Percentiles rank a stretch among this genome's conserved stretches.
Conservation (phyloP, 495 filamentous ascomycete genomes). For the Hypoxylon crocopeplum region DNA sequence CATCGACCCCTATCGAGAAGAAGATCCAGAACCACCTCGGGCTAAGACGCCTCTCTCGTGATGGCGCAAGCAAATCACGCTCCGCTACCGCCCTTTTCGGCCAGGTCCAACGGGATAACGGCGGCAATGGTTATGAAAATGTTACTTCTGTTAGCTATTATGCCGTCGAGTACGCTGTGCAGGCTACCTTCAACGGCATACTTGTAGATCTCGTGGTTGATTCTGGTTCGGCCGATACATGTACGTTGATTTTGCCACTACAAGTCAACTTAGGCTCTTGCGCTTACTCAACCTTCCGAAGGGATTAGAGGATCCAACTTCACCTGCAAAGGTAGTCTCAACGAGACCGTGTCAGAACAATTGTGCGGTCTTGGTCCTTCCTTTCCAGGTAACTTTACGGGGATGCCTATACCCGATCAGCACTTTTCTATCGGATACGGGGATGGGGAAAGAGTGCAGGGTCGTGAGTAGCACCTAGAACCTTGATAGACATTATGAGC, state of each 20-base stretch:
- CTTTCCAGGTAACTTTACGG: conserved; percentile 47
- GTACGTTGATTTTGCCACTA: conserved; percentile 27
- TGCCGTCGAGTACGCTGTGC: conserved; percentile 49
- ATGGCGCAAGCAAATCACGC: neutral
- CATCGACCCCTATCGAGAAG: neutral
- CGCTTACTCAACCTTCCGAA: neutral
- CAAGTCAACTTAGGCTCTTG: conserved; percentile 22
- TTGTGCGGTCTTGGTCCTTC: conserved; percentile 55
- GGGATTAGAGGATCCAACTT: conserved; percentile 17
- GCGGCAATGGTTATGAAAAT: conserved; percentile 43
- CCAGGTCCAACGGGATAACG: conserved; percentile 15
- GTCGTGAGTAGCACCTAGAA: conserved; percentile 9
- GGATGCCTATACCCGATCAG: conserved; percentile 46
- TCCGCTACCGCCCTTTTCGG: conserved; percentile 10
- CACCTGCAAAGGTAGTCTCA: conserved; percentile 3
- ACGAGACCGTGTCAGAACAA: conserved; percentile 31
- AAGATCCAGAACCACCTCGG: conserved; percentile 17
- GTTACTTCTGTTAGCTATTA: conserved; percentile 45
- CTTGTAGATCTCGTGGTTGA: conserved; percentile 58
- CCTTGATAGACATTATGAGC: neutral
- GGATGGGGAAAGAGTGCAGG: conserved; percentile 35
- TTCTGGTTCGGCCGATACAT: conserved; percentile 71
- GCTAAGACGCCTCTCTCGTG: conserved; percentile 9
- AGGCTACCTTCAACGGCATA: conserved; percentile 40
- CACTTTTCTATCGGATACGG: conserved; percentile 62